A percentile compares a stretch with the other conserved stretches of the same genome.
These are phyloP conservation scores for Miscanthus lutarioriparius DNA, from an alignment of 176 grass and related monocot genomes.

Conservation along the genomic window DNA sequence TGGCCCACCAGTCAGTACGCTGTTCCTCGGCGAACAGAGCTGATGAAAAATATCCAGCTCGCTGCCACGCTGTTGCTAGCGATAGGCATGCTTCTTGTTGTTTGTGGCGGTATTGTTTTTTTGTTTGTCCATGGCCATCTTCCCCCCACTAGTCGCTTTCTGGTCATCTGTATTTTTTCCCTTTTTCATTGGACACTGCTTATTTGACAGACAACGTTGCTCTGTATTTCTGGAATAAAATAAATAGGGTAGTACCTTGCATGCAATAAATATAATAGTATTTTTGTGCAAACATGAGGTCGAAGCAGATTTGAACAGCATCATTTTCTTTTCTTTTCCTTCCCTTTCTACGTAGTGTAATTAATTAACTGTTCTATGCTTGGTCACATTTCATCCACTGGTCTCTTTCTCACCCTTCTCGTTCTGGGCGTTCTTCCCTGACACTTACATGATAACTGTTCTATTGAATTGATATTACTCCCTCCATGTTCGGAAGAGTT, in stretches of 20 bases:
- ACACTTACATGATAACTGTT: not conserved
- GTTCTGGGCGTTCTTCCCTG: not conserved
- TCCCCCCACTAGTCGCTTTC: not conserved
- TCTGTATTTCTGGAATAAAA: no score
- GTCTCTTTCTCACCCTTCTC: conserved; percentile 7
- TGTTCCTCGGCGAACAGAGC: not conserved
- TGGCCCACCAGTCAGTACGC: not conserved
- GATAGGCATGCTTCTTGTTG: not conserved
- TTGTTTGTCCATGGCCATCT: conserved; percentile 16
- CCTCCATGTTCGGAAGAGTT: no score
- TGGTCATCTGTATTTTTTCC: no score
- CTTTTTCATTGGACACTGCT: not conserved
- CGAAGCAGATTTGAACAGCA: not conserved
- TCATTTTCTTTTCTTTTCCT: not conserved
- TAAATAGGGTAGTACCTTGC: not conserved
- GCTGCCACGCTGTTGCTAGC: not conserved
- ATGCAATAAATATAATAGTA: not conserved
- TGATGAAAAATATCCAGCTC: conserved; percentile 14
- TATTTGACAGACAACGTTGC: not conserved
- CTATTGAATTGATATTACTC: not conserved
- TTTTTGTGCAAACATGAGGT: not conserved
- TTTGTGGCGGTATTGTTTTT: not conserved
- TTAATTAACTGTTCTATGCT: not conserved
- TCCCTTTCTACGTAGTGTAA: not conserved
- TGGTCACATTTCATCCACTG: not conserved